Evolutionary conservation across 306 rosid species (phyloP), one percentile per base, ranked within the genome.

Genomic region (Prunus padus): DNA sequence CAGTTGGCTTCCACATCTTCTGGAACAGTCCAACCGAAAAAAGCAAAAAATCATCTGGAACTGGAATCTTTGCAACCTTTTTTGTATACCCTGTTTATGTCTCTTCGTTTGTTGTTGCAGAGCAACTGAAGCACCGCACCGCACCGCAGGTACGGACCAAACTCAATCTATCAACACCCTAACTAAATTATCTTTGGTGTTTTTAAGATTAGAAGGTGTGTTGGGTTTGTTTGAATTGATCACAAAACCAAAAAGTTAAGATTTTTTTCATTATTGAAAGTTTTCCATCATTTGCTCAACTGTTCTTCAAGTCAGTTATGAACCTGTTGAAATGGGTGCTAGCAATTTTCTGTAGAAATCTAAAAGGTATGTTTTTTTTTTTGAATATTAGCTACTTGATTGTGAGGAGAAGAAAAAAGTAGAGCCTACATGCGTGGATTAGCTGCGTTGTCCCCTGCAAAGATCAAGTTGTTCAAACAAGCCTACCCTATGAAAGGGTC

Each of bases 341-440:
- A 28, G 4, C 30, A 28, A 28, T 28, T 28, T 28, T 28, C 30
- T 28, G 30, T 28, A 28, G 30, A 28, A 28, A 28, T 28, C 30
- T 28, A 3, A 28, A 28, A 28, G 30, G 30, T 28, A 28, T 28
- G 30, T 28, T 28, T 28, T 28, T 28, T 28, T n/a, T 54, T 14
- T 33, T 19, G 13, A 8, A 51, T 52, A 33, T 51, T 19, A 14
- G 14, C 25, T 22, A 55, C 37, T 37, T 30, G 23, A 31, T 71
- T 31, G 51, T 54, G 65, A 71, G 42, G 65, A 20, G 40, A 20
- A 31, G 16, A 16, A 28, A 4, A 50, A 26, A 64, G 23, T 26
- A 76, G 37, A 71, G 69, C 61, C 28, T 20, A 57, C 55, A 86
- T 81, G 97, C 78, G 87, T 52, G 84, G 79, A 70, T 50, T 52